A percentile compares a stretch with the other conserved stretches of the same genome.
Evolutionary conservation across 108 stramenopile species (phyloP).

Genomic region (Fragilariopsis cylindrus): DNA sequence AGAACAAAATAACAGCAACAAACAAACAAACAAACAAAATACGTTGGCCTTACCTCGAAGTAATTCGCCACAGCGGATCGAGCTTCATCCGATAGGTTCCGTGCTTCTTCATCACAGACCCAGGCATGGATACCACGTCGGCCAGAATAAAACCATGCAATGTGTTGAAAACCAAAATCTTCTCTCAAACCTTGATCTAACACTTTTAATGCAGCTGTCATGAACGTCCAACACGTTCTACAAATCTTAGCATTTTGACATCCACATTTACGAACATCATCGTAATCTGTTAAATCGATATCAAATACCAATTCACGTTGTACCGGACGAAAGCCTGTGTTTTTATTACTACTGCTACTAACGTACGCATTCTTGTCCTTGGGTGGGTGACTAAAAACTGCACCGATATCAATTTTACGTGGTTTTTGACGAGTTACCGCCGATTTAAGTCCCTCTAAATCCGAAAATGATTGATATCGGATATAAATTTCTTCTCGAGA

Average conservation of each 20-base stretch:
- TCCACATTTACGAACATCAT: conserved; percentile 94
- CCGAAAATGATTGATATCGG: conserved; percentile 92
- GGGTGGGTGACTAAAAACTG: conserved; percentile 92
- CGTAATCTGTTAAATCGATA: conserved; percentile 99
- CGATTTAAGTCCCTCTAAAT: conserved; percentile 64
- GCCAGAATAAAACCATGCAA: conserved; percentile 98
- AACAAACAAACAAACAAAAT: neutral
- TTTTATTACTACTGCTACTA: neutral
- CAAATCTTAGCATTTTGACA: conserved; percentile 94
- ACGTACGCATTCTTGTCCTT: conserved; percentile 80
- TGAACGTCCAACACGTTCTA: conserved; percentile 93
- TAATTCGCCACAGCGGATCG: conserved; percentile 94
- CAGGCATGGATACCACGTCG: conserved; percentile 99
- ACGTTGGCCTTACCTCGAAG: conserved; percentile 78
- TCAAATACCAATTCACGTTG: conserved; percentile 99
- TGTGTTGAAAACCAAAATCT: conserved; percentile 97
- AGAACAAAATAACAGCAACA: neutral
- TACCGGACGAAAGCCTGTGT: conserved; percentile 70
- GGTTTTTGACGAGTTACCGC: conserved; percentile 86
- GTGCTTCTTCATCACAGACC: conserved; percentile 94
- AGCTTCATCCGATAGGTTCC: conserved; percentile 90
- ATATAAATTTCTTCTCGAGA: conserved; percentile 96
- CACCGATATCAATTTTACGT: conserved; percentile 99
- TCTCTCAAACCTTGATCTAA: conserved; percentile 83
- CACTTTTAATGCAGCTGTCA: conserved; percentile 95